Base-by-base conservation (phyloP, 2,329 filamentous ascomycete genomes). In the Stachybotrys chartarum region DNA sequence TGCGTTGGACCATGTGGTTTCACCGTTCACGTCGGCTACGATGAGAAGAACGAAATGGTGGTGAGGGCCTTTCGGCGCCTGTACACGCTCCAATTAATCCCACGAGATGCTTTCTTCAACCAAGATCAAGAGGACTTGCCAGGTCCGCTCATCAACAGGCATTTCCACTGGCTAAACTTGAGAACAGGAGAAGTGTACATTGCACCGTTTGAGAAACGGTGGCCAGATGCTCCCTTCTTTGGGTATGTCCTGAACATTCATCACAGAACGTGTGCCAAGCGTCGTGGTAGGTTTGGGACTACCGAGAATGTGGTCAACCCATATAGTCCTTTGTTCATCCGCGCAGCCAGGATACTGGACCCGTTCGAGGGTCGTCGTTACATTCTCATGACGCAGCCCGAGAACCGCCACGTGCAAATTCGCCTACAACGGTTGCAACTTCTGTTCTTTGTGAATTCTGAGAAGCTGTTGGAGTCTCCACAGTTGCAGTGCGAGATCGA, bases 131-230 rank as follows among this genome's bases (percentile, higher is more conserved):
- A 53, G 0, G 81, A 84, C 58, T 67, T 86, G 1, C 85, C 84
- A 0, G 62, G 60, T 0, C 63, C 73, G 1, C 65, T 88, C 0
- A 58, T 83, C 0, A 60, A 76, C 0, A 66, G 74, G 10, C 84
- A 78, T 51, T 71, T 79, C 2, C 83, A 88, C 57, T 87, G 83
- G 82, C 66, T 86, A 45, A 60, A 65, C 7, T 54, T 64, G 3
- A 57, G 54, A 18, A 59, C 56, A 7, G 60, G 59, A 1, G 56
- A 60, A 7, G 30, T 64, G 2, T 17, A 64, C 1, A 64, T 64
- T 51, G 62, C 62, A n/a, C 52, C 47, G 7, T 55, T 30, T 7
- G 44, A 56, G 30, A 56, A 50, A 3, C 60, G 61, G 7, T 64
- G 63, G 63, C 63, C 63, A 1, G 45, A 51, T 6, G 24, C 47